Conservation (phyloP, 2,329 filamentous ascomycete genomes). For the Aureobasidium sp. region DNA sequence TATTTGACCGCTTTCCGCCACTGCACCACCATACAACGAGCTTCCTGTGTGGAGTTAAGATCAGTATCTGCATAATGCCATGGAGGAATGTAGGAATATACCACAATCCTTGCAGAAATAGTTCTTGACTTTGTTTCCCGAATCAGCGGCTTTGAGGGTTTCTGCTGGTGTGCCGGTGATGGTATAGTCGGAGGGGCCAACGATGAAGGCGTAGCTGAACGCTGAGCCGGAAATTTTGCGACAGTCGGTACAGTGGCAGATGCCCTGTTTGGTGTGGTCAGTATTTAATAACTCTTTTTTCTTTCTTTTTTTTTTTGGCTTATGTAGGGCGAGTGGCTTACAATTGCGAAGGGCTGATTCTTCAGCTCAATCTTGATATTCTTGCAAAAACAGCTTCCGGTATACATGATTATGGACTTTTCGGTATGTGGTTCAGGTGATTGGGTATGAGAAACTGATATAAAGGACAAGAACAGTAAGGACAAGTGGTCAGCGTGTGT, state of each 20-base stretch:
- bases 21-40: constrained; percentile 22
- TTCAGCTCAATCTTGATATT: constrained; percentile 40
- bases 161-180: constrained; percentile 43
- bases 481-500: neutral
- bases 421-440: no score
- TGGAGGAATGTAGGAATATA: constrained; percentile 22
- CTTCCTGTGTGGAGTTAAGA: constrained; percentile 19
- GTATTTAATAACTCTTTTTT: neutral
- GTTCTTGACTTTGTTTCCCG: constrained; percentile 45
- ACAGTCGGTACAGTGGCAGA: constrained; percentile 45
- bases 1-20: constrained; percentile 26
- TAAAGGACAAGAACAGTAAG: no score
- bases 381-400: constrained; percentile 43
- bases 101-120: constrained; percentile 54
- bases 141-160: constrained; percentile 41
- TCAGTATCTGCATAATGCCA: neutral
- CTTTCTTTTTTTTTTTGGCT: no score
- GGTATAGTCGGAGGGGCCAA: constrained; percentile 36
- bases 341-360: constrained; percentile 37
- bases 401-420: constrained; percentile 20
- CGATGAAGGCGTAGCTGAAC: constrained; percentile 43
- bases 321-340: constrained; percentile 26
- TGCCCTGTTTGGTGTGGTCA: constrained; percentile 27
- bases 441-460: neutral
- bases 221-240: constrained; percentile 45